Evolutionary conservation across 345 rosid genomes (phyloP).

Genomic region (Ceriops tagal): DNA sequence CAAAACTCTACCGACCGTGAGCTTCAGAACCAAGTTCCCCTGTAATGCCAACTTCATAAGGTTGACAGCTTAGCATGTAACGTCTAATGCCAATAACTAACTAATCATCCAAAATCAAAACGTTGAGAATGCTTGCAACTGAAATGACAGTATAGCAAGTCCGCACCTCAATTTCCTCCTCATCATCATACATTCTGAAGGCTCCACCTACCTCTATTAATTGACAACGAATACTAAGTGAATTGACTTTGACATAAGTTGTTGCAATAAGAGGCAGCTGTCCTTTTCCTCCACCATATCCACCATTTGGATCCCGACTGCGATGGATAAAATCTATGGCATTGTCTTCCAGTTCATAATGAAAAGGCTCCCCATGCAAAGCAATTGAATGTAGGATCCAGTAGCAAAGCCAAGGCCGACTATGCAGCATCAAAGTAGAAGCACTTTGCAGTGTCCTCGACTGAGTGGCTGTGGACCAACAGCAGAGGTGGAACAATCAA

Average conservation of each 20-base stretch:
- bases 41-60: slow-evolving; percentile 92
- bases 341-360: slow-evolving; percentile 47
- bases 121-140: slow-evolving; percentile 77
- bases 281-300: slow-evolving; percentile 96
- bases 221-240: slow-evolving; percentile 74
- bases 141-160: slow-evolving; percentile 95
- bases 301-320: slow-evolving; percentile 87
- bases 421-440: slow-evolving; percentile 12
- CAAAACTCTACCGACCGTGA: slow-evolving; percentile 98
- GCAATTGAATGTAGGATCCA: slow-evolving; percentile 93
- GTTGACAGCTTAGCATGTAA: slow-evolving; percentile 91
- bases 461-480: too few species aligned
- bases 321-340: slow-evolving; percentile 64
- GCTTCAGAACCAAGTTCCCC: slow-evolving; percentile 99
- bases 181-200: slow-evolving; percentile 93
- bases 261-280: slow-evolving; percentile 99
- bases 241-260: slow-evolving; percentile 84
- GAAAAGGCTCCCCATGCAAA: slow-evolving; percentile 64
- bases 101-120: slow-evolving; percentile 60
- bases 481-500: too few species aligned
- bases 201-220: slow-evolving; percentile 82
- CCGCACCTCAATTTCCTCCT: slow-evolving; percentile 82
- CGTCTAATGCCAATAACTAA: slow-evolving; percentile 65
- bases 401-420: slow-evolving; percentile 97
- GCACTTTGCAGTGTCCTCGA: too few species aligned